A percentile compares a stretch with the other conserved stretches of the same genome.
Conservation (phyloP, 306 rosid genomes). For the Cicer arietinum region DNA sequence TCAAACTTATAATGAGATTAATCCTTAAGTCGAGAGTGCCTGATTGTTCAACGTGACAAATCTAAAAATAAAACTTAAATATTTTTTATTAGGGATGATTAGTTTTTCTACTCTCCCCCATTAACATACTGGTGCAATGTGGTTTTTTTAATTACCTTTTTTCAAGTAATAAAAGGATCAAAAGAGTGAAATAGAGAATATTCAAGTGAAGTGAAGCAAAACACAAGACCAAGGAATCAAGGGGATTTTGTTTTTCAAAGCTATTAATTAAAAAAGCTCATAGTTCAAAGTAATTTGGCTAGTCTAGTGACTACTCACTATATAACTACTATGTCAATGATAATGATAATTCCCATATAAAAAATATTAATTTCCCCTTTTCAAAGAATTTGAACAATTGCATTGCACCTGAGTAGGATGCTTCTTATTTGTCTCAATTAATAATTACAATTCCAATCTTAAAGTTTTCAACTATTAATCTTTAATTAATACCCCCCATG, state of each 20-base stretch:
- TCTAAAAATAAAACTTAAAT: no score
- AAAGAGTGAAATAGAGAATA: slow-evolving; percentile 31
- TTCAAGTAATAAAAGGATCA: slow-evolving; percentile 44
- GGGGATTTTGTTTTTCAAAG: slow-evolving; percentile 58
- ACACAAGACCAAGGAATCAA: slow-evolving; percentile 54
- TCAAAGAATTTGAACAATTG: slow-evolving; percentile 44
- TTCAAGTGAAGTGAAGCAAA: slow-evolving; percentile 45
- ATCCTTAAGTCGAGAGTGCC: neutral
- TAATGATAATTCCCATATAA: slow-evolving; percentile 52
- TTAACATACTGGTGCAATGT: no score
- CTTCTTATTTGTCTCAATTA: slow-evolving; percentile 48
- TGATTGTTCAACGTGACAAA: no score
- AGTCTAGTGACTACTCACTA: slow-evolving; percentile 63
- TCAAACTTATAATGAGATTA: neutral
- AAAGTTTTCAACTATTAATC: slow-evolving; percentile 39
- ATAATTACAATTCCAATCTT: slow-evolving; percentile 24
- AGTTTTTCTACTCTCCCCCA: no score
- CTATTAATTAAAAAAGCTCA: slow-evolving; percentile 46
- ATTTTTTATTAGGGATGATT: no score
- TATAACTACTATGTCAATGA: slow-evolving; percentile 68
- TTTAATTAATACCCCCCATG: slow-evolving; percentile 41
- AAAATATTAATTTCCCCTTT: slow-evolving; percentile 36
- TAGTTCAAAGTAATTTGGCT: slow-evolving; percentile 48
- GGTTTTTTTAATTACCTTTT: slow-evolving; percentile 6
- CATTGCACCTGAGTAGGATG: slow-evolving; percentile 49